These are phyloP conservation scores for Quercus parvula DNA, from an alignment of 306 rosid genomes.

Conservation along the genomic window DNA sequence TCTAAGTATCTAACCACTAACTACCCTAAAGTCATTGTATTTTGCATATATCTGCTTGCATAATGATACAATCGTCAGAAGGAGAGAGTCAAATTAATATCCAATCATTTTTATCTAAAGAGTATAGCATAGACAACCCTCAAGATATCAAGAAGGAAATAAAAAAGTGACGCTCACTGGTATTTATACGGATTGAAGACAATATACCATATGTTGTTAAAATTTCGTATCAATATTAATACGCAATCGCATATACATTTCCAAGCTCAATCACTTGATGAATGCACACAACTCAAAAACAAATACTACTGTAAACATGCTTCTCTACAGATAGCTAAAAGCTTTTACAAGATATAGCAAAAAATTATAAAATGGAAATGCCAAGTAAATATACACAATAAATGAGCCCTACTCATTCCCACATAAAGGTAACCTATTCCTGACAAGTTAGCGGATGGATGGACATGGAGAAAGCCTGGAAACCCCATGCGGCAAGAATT, in stretches of 20 bases:
- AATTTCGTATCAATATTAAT: not conserved
- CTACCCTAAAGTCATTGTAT: not conserved
- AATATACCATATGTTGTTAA: not conserved
- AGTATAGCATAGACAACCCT: not conserved
- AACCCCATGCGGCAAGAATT: constrained; percentile 21
- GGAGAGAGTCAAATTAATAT: not conserved
- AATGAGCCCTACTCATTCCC: not conserved
- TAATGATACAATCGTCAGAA: not conserved
- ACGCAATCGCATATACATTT: not conserved
- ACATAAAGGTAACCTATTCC: not conserved
- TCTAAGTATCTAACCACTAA: not conserved
- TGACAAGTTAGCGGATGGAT: not conserved
- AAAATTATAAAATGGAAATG: not conserved
- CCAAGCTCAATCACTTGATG: not conserved
- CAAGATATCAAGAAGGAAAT: not conserved
- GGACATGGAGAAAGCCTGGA: constrained; percentile 18
- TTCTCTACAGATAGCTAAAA: not conserved
- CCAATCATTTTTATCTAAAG: not conserved
- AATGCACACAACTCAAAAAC: not conserved
- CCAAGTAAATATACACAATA: constrained; percentile 9
- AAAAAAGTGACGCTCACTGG: not conserved
- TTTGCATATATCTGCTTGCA: not conserved
- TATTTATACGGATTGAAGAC: not conserved
- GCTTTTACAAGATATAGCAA: not conserved
- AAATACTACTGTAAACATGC: not conserved